A percentile compares a stretch with the other conserved stretches of the same genome.
Conservation (phyloP, 345 rosid genomes). For the Citrus reticulata region DNA sequence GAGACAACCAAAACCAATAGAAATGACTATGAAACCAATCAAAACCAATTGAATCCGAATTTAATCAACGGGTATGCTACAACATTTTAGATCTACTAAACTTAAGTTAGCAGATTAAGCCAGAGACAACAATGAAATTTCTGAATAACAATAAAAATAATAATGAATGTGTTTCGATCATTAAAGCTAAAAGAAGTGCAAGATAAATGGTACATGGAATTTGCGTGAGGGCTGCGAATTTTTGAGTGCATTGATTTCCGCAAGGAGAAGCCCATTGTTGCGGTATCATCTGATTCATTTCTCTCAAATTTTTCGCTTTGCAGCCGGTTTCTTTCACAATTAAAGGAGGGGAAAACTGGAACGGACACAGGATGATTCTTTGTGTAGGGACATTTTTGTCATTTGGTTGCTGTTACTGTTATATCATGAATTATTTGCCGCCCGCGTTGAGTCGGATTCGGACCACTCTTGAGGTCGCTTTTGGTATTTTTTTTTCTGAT, state of each 20-base stretch:
- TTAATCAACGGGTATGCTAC: neutral
- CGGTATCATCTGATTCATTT: slow-evolving; percentile 48
- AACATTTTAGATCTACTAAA: neutral
- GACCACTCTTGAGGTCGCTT: neutral
- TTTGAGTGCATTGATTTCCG: slow-evolving; percentile 71
- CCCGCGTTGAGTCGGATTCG: neutral
- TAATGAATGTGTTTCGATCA: neutral
- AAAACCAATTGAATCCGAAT: neutral
- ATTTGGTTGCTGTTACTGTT: neutral
- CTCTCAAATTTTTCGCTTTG: neutral
- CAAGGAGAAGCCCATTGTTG: slow-evolving; percentile 91
- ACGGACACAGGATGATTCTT: neutral
- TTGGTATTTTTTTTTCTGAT: neutral
- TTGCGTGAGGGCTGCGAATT: slow-evolving; percentile 76
- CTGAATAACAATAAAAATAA: neutral
- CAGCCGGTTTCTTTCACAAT: neutral
- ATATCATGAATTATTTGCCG: neutral
- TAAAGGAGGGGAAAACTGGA: neutral
- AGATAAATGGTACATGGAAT: slow-evolving; percentile 56
- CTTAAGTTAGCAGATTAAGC: neutral
- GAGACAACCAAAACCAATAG: neutral
- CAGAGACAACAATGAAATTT: neutral
- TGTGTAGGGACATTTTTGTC: slow-evolving; percentile 3
- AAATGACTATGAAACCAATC: too few relatives aligned
- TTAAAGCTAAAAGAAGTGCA: neutral